Percentiles rank a stretch among this genome's conserved stretches.
Evolutionary conservation across 345 rosid species (phyloP).

Genomic region (Anacardium occidentale): DNA sequence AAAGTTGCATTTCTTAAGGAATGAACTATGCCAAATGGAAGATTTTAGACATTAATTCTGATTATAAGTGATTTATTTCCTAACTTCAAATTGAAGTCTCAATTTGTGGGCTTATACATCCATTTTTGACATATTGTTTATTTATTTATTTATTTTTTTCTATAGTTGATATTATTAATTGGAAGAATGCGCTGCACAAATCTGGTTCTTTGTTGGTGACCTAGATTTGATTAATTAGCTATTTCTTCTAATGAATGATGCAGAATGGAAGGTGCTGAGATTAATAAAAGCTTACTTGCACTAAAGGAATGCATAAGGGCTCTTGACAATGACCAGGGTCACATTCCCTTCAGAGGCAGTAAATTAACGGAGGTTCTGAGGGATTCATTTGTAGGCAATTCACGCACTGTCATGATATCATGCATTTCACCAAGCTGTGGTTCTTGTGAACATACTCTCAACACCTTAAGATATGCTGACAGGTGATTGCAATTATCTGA

Average conservation of each 20-base stretch:
- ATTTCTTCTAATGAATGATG: conserved; percentile 18
- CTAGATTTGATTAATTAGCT: conserved; percentile 16
- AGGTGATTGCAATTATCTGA: conserved; percentile 44
- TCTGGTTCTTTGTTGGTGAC: background rate
- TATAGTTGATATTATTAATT: background rate
- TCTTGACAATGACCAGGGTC: conserved; percentile 98
- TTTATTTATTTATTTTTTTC: no score
- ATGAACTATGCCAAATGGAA: background rate
- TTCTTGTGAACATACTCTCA: conserved; percentile 96
- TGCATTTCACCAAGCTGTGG: conserved; percentile 99
- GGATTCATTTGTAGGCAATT: conserved; percentile 95
- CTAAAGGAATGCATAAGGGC: conserved; percentile 98
- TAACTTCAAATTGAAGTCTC: background rate
- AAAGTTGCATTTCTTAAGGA: background rate
- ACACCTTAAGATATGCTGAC: conserved; percentile 99
- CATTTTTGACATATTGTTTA: background rate
- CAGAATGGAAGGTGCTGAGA: conserved; percentile 99
- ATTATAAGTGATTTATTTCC: background rate
- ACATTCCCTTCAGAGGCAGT: conserved; percentile 98
- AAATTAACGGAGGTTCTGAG: conserved; percentile 96
- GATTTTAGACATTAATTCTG: background rate
- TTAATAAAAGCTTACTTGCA: conserved; percentile 96
- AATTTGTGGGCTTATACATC: conserved; percentile 1
- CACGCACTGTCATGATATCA: conserved; percentile 96
- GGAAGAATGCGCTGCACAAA: background rate